phyloP scores from a whole-genome alignment of 495 filamentous ascomycete genomes.

The Xylaria cubensis region DNA sequence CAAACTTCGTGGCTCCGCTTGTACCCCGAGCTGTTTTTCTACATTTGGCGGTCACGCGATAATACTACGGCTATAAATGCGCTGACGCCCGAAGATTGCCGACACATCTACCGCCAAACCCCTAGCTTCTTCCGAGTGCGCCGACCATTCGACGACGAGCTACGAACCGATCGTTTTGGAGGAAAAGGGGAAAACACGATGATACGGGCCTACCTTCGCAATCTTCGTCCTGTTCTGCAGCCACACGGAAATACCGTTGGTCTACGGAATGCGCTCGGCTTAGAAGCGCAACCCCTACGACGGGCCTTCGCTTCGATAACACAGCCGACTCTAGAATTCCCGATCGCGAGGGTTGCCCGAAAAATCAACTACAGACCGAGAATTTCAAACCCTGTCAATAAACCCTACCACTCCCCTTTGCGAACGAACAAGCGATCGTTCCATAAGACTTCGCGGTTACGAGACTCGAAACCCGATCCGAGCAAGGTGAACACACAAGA shows the following conservation, averaged over 20 bases:
- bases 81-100: not conserved
- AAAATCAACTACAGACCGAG: constrained; percentile 19
- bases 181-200: constrained; percentile 27
- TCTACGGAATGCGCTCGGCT: constrained; percentile 31
- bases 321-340: constrained; percentile 8
- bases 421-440: constrained; percentile 38
- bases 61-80: not conserved
- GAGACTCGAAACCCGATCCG: constrained; percentile 33
- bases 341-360: constrained; percentile 5
- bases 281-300: constrained; percentile 29
- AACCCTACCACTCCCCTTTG: constrained; percentile 20
- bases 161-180: not conserved
- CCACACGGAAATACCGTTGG: constrained; percentile 24
- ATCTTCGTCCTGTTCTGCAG: constrained; percentile 30
- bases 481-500: constrained; percentile 38
- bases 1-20: not conserved
- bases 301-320: constrained; percentile 34
- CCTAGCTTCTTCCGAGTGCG: not conserved
- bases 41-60: not conserved
- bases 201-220: constrained; percentile 33
- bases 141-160: not conserved
- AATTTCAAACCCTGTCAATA: not conserved
- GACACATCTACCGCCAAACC: not conserved
- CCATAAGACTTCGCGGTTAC: constrained; percentile 38
- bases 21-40: not conserved